Percentiles rank a stretch among this genome's conserved stretches.
phyloP scores from a whole-genome alignment of 202 grass and related monocot genomes.

The Miscanthus sacchariflorus region DNA sequence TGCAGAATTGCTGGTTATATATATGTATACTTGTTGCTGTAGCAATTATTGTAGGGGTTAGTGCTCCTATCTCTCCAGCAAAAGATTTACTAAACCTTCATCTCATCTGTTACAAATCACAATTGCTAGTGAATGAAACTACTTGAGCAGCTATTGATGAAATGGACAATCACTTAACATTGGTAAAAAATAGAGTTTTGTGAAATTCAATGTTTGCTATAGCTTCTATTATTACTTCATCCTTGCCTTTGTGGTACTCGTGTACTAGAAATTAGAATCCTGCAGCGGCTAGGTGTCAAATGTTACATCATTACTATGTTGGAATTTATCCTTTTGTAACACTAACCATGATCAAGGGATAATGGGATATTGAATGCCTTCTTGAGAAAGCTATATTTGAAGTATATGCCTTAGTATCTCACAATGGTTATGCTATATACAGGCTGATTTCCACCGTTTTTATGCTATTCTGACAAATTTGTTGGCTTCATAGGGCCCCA shows the following conservation, averaged over 20 bases:
- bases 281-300: not conserved
- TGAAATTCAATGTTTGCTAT: not conserved
- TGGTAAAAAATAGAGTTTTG: not conserved
- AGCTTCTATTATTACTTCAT: not conserved
- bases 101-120: conserved; percentile 11
- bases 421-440: not conserved
- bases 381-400: not conserved
- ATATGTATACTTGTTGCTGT: not conserved
- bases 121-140: not conserved
- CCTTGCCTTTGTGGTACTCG: conserved; percentile 13
- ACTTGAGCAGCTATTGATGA: conserved; percentile 1
- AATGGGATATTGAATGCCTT: not conserved
- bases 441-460: not conserved
- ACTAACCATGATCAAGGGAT: not conserved
- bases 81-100: not conserved
- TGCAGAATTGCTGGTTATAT: not conserved
- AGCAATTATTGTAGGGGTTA: not conserved
- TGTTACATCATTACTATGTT: not conserved
- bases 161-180: not conserved
- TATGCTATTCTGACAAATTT: conserved; percentile 17
- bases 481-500: conserved; percentile 54
- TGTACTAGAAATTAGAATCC: not conserved
- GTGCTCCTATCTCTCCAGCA: not conserved
- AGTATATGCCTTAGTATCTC: not conserved
- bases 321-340: not conserved